Conservation (phyloP, 768 basidiomycete species). For the Amanita fuliginea region DNA sequence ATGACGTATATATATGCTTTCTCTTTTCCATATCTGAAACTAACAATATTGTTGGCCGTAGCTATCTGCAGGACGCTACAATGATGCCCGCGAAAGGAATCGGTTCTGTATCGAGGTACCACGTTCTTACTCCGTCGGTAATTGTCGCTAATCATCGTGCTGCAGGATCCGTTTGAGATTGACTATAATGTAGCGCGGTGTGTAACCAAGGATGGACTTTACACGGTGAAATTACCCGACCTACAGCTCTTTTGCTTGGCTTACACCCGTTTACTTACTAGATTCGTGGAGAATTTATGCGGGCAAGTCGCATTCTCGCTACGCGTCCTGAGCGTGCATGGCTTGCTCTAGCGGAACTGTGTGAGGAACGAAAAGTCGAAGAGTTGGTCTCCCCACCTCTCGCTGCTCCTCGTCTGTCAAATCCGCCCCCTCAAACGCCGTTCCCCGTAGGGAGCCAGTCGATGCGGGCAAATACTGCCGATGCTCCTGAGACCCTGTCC, state of each 20-base stretch:
- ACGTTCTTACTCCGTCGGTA: not conserved
- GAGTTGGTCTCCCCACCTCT: slow-evolving; percentile 40
- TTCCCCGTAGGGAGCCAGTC: slow-evolving; percentile 58
- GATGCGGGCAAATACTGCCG: slow-evolving; percentile 33
- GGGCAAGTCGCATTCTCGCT: slow-evolving; percentile 78
- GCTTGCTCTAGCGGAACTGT: slow-evolving; percentile 77
- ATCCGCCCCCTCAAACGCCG: slow-evolving; percentile 59
- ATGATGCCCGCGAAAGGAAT: slow-evolving; percentile 79
- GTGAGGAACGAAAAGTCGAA: slow-evolving; percentile 77
- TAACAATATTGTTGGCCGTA: slow-evolving; percentile 12
- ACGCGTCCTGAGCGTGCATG: slow-evolving; percentile 73
- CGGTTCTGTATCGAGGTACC: slow-evolving; percentile 88
- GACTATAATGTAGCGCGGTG: slow-evolving; percentile 95
- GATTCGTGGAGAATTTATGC: slow-evolving; percentile 99
- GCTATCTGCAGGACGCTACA: slow-evolving; percentile 44
- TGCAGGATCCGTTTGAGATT: slow-evolving; percentile 94
- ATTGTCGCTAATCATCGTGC: not conserved
- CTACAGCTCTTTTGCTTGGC: slow-evolving; percentile 1
- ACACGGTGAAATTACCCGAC: slow-evolving; percentile 46
- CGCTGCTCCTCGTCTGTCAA: slow-evolving; percentile 27
- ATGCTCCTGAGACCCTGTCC: slow-evolving; percentile 36
- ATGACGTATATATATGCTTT: slow-evolving; percentile 51
- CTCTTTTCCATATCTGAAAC: slow-evolving; percentile 1
- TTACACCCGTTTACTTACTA: slow-evolving; percentile 18
- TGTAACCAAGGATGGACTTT: slow-evolving; percentile 92